phyloP scores from a whole-genome alignment of 1,284 basidiomycete species.

The Ustilago vetiveriae region DNA sequence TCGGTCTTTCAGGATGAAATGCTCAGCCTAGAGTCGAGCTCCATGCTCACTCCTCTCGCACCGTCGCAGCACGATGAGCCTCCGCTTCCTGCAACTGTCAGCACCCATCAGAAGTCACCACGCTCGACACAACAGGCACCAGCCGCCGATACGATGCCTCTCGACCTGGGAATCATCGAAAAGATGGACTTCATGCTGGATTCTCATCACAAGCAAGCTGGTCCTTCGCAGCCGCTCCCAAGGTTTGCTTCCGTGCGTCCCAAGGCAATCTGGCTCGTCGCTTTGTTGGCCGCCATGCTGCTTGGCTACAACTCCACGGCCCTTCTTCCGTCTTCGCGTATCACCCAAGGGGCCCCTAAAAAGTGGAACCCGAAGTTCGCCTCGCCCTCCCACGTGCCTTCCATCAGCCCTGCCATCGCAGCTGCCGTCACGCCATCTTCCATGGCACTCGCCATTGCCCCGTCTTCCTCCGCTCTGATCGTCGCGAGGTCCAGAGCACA shows the following conservation, averaged over 20 bases:
- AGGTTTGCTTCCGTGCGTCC: neutral
- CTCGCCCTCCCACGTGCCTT: slow-evolving; percentile 5
- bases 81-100: neutral
- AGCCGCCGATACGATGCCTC: too few species aligned
- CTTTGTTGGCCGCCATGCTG: slow-evolving; percentile 18
- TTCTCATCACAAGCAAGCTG: neutral
- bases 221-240: slow-evolving; percentile 3
- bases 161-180: slow-evolving; percentile 11
- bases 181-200: slow-evolving; percentile 3
- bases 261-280: slow-evolving; percentile 28
- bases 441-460: slow-evolving; percentile 5
- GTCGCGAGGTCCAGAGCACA: neutral
- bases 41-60: slow-evolving; percentile 16
- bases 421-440: neutral
- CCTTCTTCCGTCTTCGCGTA: slow-evolving; percentile 1
- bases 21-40: slow-evolving; percentile 18
- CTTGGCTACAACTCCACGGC: slow-evolving; percentile 23
- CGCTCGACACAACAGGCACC: neutral
- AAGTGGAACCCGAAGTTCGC: slow-evolving; percentile 19
- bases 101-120: neutral
- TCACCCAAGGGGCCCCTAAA: neutral
- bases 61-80: slow-evolving; percentile 4
- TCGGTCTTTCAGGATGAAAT: slow-evolving; percentile 11
- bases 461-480: slow-evolving; percentile 10
- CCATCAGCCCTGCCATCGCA: neutral